Evolutionary conservation across 164 flowering plant genomes (phyloP).

Genomic region (Vitis riparia): DNA sequence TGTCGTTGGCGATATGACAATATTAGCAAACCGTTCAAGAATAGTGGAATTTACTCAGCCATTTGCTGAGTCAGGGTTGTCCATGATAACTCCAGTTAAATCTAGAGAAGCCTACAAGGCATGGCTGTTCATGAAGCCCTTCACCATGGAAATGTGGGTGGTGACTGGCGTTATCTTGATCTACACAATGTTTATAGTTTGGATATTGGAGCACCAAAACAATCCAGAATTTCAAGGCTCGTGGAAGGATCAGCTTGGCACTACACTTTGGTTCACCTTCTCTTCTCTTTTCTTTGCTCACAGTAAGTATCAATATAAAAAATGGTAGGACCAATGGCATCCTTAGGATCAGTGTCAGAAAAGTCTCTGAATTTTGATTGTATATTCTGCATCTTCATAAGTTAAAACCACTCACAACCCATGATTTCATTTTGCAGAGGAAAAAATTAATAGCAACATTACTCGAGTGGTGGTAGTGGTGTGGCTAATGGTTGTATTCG

Average conservation of each 20-base stretch:
- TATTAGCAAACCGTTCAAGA: slow-evolving; percentile 33
- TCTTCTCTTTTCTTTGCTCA: slow-evolving; percentile 61
- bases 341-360: no score
- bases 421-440: slow-evolving; percentile 29
- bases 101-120: slow-evolving; percentile 10
- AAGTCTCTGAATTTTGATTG: no score
- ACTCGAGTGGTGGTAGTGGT: slow-evolving; percentile 37
- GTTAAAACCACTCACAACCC: not conserved
- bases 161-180: slow-evolving; percentile 27
- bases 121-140: slow-evolving; percentile 55
- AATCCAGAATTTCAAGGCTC: slow-evolving; percentile 50
- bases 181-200: slow-evolving; percentile 42
- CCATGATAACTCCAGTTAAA: slow-evolving; percentile 39
- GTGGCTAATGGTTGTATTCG: slow-evolving; percentile 50
- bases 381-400: not conserved
- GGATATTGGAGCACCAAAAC: slow-evolving; percentile 49
- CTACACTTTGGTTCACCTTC: slow-evolving; percentile 56
- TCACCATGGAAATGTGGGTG: slow-evolving; percentile 52
- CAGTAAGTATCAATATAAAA: slow-evolving; percentile 41
- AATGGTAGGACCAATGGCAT: not conserved
- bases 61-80: slow-evolving; percentile 42
- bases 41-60: slow-evolving; percentile 59
- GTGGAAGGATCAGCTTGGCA: slow-evolving; percentile 39
- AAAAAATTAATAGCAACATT: slow-evolving; percentile 37
- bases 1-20: slow-evolving; percentile 51